Percentiles rank a stretch among this genome's conserved stretches.
Conservation (phyloP, 306 rosid genomes). For the Cicer judaicum region DNA sequence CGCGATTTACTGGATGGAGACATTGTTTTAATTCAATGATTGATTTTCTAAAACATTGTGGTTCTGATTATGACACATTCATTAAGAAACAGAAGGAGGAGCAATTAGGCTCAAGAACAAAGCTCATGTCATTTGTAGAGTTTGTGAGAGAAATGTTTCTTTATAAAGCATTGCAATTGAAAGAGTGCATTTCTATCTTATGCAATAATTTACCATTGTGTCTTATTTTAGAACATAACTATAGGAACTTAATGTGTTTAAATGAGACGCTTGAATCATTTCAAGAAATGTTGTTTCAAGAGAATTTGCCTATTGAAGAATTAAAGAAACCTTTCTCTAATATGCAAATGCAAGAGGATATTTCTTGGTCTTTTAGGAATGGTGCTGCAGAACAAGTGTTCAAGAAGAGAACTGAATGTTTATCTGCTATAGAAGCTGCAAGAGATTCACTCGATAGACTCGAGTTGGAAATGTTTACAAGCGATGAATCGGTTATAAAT, state of each 20-base stretch:
- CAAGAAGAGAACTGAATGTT: conserved; percentile 48
- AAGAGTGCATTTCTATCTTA: neutral
- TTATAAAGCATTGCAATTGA: neutral
- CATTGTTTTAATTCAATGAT: neutral
- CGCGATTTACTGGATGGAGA: neutral
- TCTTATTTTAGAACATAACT: neutral
- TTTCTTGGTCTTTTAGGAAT: neutral
- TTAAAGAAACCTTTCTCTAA: conserved; percentile 44
- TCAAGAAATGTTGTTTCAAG: conserved; percentile 27
- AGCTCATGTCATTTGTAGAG: neutral
- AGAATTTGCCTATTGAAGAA: conserved; percentile 28
- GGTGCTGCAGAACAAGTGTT: conserved; percentile 7
- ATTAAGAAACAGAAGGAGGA: neutral
- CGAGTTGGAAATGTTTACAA: conserved; percentile 26
- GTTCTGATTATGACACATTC: neutral
- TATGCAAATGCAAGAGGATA: neutral
- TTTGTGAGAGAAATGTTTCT: neutral
- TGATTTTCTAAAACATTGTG: neutral
- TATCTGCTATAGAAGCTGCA: conserved; percentile 44
- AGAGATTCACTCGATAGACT: conserved; percentile 47
- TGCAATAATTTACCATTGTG: neutral
- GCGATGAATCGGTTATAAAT: neutral
- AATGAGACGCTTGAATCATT: neutral
- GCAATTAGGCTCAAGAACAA: neutral
- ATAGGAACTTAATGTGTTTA: neutral